Evolutionary conservation across 352 stramenopile species (phyloP).

Genomic region (Thalassiosira livingstoniorum): DNA sequence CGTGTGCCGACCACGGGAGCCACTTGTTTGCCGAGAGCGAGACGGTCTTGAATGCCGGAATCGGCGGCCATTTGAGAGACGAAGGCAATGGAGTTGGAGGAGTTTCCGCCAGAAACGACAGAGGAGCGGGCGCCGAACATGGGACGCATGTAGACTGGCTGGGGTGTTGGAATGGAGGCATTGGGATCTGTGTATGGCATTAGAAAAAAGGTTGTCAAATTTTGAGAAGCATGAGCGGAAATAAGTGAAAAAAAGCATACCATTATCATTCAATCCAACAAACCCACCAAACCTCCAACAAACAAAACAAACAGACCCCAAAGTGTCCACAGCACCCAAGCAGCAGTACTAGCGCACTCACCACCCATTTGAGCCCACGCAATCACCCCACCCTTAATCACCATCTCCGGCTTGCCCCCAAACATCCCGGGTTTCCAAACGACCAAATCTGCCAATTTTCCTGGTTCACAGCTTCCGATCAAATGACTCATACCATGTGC

Average conservation of each 20-base stretch:
- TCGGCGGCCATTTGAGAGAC: slow-evolving; percentile 89
- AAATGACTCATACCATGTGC: slow-evolving; percentile 95
- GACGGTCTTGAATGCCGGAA: slow-evolving; percentile 71
- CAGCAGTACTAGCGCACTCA: no score
- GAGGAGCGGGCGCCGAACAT: slow-evolving; percentile 91
- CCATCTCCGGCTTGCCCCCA: slow-evolving; percentile 94
- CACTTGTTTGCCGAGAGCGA: slow-evolving; percentile 90
- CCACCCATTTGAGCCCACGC: slow-evolving; percentile 96
- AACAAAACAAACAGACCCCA: no score
- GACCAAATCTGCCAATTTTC: slow-evolving; percentile 94
- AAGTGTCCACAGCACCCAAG: no score
- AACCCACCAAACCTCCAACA: no score
- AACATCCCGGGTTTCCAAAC: slow-evolving; percentile 96
- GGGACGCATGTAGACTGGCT: slow-evolving; percentile 95
- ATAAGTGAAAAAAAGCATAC: no score
- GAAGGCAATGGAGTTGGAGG: slow-evolving; percentile 89
- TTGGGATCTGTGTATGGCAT: no score
- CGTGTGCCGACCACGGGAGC: slow-evolving; percentile 89
- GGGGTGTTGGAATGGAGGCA: slow-evolving; percentile 94
- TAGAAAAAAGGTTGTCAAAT: no score
- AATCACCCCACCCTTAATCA: slow-evolving; percentile 95
- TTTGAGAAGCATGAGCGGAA: no score
- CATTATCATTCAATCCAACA: no score
- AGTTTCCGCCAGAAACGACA: slow-evolving; percentile 52
- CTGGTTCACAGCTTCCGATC: slow-evolving; percentile 93